These are phyloP conservation scores for Hypoxylon fuscum DNA, from an alignment of 495 filamentous ascomycete species.

Conservation along the genomic window DNA sequence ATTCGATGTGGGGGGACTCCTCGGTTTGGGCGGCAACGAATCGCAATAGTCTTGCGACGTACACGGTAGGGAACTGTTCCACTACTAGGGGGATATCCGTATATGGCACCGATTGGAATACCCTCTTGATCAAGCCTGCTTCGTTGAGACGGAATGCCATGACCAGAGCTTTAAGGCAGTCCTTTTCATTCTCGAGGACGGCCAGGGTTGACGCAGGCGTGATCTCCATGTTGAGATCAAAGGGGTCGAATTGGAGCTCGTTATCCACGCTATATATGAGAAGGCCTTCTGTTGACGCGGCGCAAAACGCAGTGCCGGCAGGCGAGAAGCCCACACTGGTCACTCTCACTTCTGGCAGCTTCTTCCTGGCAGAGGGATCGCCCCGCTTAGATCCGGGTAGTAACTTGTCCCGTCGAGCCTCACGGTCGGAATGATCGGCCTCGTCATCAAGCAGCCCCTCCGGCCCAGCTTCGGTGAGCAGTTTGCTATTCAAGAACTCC, in stretches of 20 bases:
- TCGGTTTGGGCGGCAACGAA: conserved; percentile 90
- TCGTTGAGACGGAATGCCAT: conserved; percentile 98
- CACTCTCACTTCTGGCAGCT: conserved; percentile 85
- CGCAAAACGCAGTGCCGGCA: conserved; percentile 88
- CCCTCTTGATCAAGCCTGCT: conserved; percentile 74
- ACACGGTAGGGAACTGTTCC: conserved; percentile 81
- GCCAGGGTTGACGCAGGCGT: conserved; percentile 83
- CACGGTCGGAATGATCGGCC: conserved; percentile 87
- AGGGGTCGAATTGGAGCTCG: conserved; percentile 86
- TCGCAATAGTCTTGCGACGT: conserved; percentile 80
- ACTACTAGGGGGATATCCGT: conserved; percentile 81
- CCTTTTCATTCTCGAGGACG: conserved; percentile 74
- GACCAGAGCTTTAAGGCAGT: conserved; percentile 89
- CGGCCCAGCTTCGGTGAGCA: conserved; percentile 90
- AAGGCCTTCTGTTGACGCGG: conserved; percentile 92
- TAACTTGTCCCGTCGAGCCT: conserved; percentile 81
- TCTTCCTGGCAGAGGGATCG: conserved; percentile 79
- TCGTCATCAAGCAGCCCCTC: conserved; percentile 81
- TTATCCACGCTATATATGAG: conserved; percentile 90
- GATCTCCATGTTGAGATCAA: conserved; percentile 91
- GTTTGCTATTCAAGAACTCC: conserved; percentile 91
- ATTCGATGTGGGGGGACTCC: conserved; percentile 90
- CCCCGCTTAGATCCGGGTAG: conserved; percentile 86
- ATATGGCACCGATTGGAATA: conserved; percentile 85
- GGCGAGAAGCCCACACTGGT: conserved; percentile 86